These are phyloP conservation scores for Sphaerulina musiva DNA, from an alignment of 2,329 filamentous ascomycete genomes.

Conservation along the genomic window DNA sequence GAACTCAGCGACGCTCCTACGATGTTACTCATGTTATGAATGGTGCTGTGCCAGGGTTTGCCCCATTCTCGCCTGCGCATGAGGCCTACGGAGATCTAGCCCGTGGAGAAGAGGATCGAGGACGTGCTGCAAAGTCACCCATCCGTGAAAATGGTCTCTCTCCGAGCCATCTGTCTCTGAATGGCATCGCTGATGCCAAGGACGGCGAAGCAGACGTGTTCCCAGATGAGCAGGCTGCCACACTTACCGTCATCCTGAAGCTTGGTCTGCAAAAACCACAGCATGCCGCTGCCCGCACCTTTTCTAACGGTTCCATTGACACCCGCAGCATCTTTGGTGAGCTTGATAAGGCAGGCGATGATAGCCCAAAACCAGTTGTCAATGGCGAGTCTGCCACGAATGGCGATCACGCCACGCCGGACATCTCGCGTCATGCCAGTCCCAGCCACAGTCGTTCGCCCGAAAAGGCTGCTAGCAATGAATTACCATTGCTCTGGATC, in stretches of 20 bases:
- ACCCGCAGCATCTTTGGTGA: slow-evolving; percentile 46
- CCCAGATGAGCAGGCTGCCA: slow-evolving; percentile 48
- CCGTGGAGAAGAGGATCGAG: slow-evolving; percentile 28
- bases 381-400: slow-evolving; percentile 33
- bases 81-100: slow-evolving; percentile 19
- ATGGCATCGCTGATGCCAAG: slow-evolving; percentile 15
- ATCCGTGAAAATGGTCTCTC: slow-evolving; percentile 24
- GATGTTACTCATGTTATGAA: slow-evolving; percentile 26
- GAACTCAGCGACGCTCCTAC: slow-evolving; percentile 24
- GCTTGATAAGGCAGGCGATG: slow-evolving; percentile 31
- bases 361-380: slow-evolving; percentile 34
- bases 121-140: slow-evolving; percentile 29
- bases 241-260: slow-evolving; percentile 49
- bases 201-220: slow-evolving; percentile 41
- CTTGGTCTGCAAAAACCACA: slow-evolving; percentile 32
- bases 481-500: slow-evolving; percentile 43
- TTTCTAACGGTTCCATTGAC: slow-evolving; percentile 53
- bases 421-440: slow-evolving; percentile 17
- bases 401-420: slow-evolving; percentile 17
- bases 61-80: slow-evolving; percentile 19
- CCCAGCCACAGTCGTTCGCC: slow-evolving; percentile 15
- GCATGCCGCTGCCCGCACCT: slow-evolving; percentile 42
- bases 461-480: slow-evolving; percentile 17
- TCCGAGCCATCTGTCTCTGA: slow-evolving; percentile 16
- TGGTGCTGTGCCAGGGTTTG: slow-evolving; percentile 21